These are phyloP conservation scores for Boechera divaricarpa DNA, from an alignment of 345 rosid genomes.

Conservation along the genomic window DNA sequence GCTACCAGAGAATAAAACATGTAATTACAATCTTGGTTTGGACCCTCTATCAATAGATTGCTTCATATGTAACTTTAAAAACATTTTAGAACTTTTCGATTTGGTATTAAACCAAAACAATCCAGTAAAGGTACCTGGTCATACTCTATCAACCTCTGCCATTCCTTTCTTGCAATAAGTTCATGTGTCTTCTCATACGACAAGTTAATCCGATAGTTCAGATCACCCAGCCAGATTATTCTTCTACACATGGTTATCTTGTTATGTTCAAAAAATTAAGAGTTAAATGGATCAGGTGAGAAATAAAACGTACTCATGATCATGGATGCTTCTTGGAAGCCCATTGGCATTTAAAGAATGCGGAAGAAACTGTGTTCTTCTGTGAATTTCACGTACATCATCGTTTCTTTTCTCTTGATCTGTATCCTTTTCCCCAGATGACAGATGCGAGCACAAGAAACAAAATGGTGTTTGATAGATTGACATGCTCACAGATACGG, in stretches of 20 bases:
- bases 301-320: conserved; percentile 78
- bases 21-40: background rate
- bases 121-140: conserved; percentile 71
- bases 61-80: background rate
- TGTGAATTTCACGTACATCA: conserved; percentile 79
- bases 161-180: conserved; percentile 65
- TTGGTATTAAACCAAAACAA: background rate
- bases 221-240: conserved; percentile 92
- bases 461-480: conserved; percentile 86
- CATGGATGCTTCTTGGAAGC: conserved; percentile 68
- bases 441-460: conserved; percentile 82
- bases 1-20: conserved; percentile 53
- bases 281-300: background rate
- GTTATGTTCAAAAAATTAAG: background rate
- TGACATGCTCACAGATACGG: conserved; percentile 92
- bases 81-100: background rate
- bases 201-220: conserved; percentile 86
- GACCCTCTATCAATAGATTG: conserved; percentile 1
- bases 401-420: conserved; percentile 83
- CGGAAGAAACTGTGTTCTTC: conserved; percentile 71
- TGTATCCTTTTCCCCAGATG: conserved; percentile 89
- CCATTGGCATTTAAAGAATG: conserved; percentile 47
- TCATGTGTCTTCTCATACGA: conserved; percentile 68
- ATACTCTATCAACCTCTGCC: conserved; percentile 70
- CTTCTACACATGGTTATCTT: conserved; percentile 54